Percentiles rank a stretch among this genome's conserved stretches.
Evolutionary conservation across 768 basidiomycete genomes (phyloP).

Genomic region (Tylopilus balloui): DNA sequence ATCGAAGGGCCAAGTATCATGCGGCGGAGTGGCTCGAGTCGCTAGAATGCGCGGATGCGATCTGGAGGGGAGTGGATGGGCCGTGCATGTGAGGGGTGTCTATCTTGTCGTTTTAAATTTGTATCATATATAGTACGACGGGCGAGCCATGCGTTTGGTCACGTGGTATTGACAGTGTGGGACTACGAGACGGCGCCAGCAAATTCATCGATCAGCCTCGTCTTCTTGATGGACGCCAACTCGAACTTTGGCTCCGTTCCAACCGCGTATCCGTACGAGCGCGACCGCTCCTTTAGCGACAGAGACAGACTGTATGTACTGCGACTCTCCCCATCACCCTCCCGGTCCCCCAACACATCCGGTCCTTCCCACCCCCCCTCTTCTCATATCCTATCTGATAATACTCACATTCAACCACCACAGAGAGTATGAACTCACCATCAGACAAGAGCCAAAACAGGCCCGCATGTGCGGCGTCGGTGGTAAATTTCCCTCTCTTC

Average conservation of each 20-base stretch:
- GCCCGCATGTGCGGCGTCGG: constrained; percentile 89
- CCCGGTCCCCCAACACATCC: neutral
- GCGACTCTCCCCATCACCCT: constrained; percentile 8
- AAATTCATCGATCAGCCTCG: neutral
- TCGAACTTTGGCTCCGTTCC: constrained; percentile 23
- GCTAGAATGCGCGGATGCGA: constrained; percentile 57
- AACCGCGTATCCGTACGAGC: constrained; percentile 28
- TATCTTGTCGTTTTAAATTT: neutral
- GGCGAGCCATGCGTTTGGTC: too few species aligned
- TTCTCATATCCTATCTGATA: constrained; percentile 14
- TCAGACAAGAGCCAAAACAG: constrained; percentile 90
- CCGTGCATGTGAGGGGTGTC: neutral
- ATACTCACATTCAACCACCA: constrained; percentile 6
- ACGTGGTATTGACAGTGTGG: constrained; percentile 18
- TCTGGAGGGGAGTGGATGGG: constrained; percentile 25
- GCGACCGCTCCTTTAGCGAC: constrained; percentile 28
- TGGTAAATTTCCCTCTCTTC: constrained; percentile 48
- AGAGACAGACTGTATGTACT: constrained; percentile 35
- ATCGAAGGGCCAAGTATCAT: constrained; percentile 47
- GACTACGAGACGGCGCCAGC: constrained; percentile 7
- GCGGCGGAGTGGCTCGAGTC: constrained; percentile 62
- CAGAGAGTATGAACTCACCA: constrained; percentile 81
- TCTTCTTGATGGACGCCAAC: constrained; percentile 23
- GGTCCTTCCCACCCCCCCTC: constrained; percentile 2
- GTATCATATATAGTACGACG: too few species aligned